Evolutionary conservation across 495 filamentous ascomycete genomes (phyloP), one percentile per base, ranked within the genome.

Genomic region (Copromyces sp.): DNA sequence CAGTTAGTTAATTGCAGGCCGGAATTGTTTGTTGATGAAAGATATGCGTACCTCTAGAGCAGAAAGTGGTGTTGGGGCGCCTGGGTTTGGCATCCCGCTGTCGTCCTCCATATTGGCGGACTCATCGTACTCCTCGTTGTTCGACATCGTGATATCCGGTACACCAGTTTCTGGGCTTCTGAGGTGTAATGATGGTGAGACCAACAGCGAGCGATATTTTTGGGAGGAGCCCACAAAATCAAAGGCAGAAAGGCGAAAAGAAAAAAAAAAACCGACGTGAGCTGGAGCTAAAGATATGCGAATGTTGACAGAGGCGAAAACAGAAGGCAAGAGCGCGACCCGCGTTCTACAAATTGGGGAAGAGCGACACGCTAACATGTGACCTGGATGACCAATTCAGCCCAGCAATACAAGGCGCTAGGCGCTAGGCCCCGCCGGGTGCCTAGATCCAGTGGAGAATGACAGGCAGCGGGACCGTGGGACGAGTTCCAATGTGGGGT

Each of bases 31-130:
- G 29, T 20, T 9, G 3, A 8, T 8, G 39, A 9, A 47, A 24
- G 5, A 0, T 5, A 42, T 29, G 39, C 82, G 72, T 85, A 97
- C 94, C 87, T 98, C 95, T n/a, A 99, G 84, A 20, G 91, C 90
- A 59, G 84, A 82, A 40, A 99, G 87, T n/a, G 95, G 95, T 68
- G 94, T 98, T 14, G 95, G 95, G 24, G 96, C 95, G 75, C 95
- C 95, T 73, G 96, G 95, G 38, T 93, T 94, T 53, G 90, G 90
- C 70, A 79, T 77, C 69, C 84, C 84, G n/a, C 78, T 72, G 4
- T 87, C 47, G 47, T 59, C 86, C 68, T 87, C 87, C 45, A 65
- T 78, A 69, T 77, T 79, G 72, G 74, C 77, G 61, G 77, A 75
- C 12, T 85, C 84, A 68, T 86, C 82, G 40, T 81, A 82, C 70